These are phyloP conservation scores for Lentinula boryana DNA, from an alignment of 768 basidiomycete genomes.

Conservation along the genomic window DNA sequence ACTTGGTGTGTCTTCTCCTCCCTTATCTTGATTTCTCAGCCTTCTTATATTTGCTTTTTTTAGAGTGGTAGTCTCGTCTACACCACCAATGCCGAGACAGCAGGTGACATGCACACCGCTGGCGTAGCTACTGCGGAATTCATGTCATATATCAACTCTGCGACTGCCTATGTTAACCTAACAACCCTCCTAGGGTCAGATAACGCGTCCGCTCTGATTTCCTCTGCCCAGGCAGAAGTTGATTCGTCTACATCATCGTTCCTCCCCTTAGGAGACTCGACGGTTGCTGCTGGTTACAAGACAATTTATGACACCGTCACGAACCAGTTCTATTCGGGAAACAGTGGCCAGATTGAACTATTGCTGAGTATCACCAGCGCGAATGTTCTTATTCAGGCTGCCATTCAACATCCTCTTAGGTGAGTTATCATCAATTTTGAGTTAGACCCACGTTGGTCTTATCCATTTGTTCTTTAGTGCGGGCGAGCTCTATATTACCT, in stretches of 20 bases:
- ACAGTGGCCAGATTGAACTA: constrained; percentile 52
- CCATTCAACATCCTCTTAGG: constrained; percentile 46
- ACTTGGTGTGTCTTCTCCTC: constrained; percentile 23
- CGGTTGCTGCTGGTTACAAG: constrained; percentile 49
- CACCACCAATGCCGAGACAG: constrained; percentile 32
- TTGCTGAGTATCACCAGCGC: constrained; percentile 35
- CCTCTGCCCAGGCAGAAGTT: constrained; percentile 20
- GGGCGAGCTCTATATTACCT: constrained; percentile 44
- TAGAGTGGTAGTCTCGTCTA: constrained; percentile 31
- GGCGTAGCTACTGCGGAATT: constrained; percentile 14
- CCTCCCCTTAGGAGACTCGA: constrained; percentile 36
- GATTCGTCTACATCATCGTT: constrained; percentile 25
- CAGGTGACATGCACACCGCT: constrained; percentile 14
- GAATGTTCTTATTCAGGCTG: constrained; percentile 47
- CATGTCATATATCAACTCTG: constrained; percentile 46
- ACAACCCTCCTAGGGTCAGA: constrained; percentile 30
- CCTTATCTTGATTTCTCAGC: neutral
- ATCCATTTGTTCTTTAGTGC: constrained; percentile 26
- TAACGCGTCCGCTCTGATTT: constrained; percentile 22
- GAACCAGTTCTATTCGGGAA: constrained; percentile 29
- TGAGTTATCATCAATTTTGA: constrained; percentile 4
- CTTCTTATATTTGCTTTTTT: neutral
- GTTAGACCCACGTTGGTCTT: neutral
- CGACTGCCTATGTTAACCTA: constrained; percentile 44
- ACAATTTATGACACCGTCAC: constrained; percentile 44